Base-by-base conservation (phyloP, 306 rosid genomes). In the Lathyrus sativus region DNA sequence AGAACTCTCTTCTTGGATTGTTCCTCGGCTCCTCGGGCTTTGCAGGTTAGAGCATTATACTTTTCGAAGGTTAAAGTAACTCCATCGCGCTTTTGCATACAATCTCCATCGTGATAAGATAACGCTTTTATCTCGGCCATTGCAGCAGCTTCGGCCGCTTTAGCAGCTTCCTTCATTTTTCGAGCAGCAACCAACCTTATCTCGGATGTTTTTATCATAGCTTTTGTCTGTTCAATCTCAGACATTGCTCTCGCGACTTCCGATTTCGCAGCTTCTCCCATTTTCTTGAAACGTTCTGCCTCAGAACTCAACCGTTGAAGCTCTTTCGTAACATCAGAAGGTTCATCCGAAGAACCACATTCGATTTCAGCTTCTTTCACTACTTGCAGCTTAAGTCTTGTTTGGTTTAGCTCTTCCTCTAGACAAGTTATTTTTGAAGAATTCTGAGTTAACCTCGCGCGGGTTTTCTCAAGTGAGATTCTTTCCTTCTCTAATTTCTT, bases 81-180 rank as follows among this genome's bases (percentile, higher is more conserved):
- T 50, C 69, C 80, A 26, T 88, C 82, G 31, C 62, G 71, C 11
- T 72, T 84, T 70, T 65, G 78, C 44, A 68, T 29, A 38, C 41
- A 26, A n/a, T 83, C 84, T 72, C 81, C 75, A 4, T 54, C 78
- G 12, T 58, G 66, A 74, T 78, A 74, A 9, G 97, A 86, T 48
- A 86, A 62, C 22, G 83, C 90, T 67, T 86, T 90, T 33, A 90
- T 88, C 75, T 93, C 97, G 2, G 87, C 85, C 9, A 88, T 75
- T 2, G 96, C 89, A 43, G 83, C 78, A 11, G 90, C 87, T 79
- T 93, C 97, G 4, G 91, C 96, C 2, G 97, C 99, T 70, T 89
- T 79, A 18, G 99, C 90, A 42, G 99, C 99, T 67, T 87, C 95
- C 85, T 90, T 93, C 90, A 93, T 88, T 79, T 90, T 93, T 31